Evolutionary conservation across 1,284 basidiomycete species (phyloP).

Genomic region (Meripilus lineatus): DNA sequence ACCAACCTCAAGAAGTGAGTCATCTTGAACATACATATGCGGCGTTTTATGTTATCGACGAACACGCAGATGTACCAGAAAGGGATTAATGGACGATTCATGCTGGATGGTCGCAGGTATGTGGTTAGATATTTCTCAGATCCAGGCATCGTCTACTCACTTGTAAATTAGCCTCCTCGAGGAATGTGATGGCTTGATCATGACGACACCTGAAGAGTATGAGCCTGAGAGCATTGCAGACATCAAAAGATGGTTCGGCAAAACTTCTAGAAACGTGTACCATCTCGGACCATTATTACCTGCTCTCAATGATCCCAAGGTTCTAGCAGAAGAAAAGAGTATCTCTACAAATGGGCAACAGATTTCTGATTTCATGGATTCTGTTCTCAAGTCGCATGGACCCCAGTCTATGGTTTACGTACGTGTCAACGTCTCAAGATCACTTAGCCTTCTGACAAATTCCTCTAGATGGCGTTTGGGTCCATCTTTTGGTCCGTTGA

Average conservation of each 20-base stretch:
- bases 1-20: conserved; percentile 1
- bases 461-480: conserved; percentile 9
- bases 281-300: conserved; percentile 14
- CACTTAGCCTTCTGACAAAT: background rate
- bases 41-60: too few relatives aligned
- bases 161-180: conserved; percentile 1
- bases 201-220: conserved; percentile 16
- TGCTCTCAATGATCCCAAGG: conserved; percentile 2
- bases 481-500: conserved; percentile 7
- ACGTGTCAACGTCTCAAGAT: conserved; percentile 1
- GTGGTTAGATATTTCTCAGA: too few relatives aligned
- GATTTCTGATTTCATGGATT: conserved; percentile 17
- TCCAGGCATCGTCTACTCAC: too few relatives aligned
- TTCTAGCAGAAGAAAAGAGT: conserved; percentile 10
- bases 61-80: too few relatives aligned
- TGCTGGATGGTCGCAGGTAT: too few relatives aligned
- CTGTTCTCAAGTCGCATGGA: conserved; percentile 13
- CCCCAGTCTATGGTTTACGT: conserved; percentile 21
- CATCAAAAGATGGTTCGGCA: conserved; percentile 13
- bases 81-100: too few relatives aligned
- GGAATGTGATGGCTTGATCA: conserved; percentile 13
- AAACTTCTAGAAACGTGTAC: conserved; percentile 13
- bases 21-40: too few relatives aligned
- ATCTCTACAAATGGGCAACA: conserved; percentile 10
- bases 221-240: conserved; percentile 16